Percentiles rank a stretch among this genome's conserved stretches.
Evolutionary conservation across 2,329 filamentous ascomycete species (phyloP).

Genomic region (Metarhizium brunneum): DNA sequence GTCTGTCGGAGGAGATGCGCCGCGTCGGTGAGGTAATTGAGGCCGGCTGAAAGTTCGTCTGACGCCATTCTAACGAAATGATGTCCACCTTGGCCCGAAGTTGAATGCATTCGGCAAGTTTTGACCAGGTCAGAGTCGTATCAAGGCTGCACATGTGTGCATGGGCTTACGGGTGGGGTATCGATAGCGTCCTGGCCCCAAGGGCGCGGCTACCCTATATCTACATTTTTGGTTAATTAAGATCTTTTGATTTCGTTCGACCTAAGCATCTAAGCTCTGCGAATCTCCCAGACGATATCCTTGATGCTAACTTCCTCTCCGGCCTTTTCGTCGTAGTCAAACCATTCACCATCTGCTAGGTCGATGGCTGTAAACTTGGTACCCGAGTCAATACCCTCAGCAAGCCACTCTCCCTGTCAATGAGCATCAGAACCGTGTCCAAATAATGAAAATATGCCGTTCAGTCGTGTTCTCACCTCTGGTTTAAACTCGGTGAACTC

Average conservation of each 20-base stretch:
- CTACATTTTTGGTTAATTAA: neutral
- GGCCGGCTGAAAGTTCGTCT: constrained; percentile 9
- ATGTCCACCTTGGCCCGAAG: neutral
- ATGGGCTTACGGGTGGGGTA: neutral
- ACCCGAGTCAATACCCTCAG: constrained; percentile 67
- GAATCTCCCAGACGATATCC: constrained; percentile 79
- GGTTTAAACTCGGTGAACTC: constrained; percentile 88
- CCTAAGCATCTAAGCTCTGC: constrained; percentile 44
- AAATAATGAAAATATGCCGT: neutral
- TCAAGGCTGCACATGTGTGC: neutral
- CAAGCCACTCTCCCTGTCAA: constrained; percentile 76
- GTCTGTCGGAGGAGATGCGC: constrained; percentile 45
- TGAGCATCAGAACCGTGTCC: neutral
- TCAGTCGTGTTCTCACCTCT: constrained; percentile 50
- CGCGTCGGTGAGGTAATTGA: constrained; percentile 46
- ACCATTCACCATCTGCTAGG: constrained; percentile 88
- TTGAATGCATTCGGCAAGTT: neutral
- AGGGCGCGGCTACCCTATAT: neutral
- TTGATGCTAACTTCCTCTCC: constrained; percentile 88
- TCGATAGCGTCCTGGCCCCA: neutral
- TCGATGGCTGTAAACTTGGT: constrained; percentile 80
- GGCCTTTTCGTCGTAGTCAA: constrained; percentile 92
- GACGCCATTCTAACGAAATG: constrained; percentile 8
- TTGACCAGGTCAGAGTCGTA: neutral
- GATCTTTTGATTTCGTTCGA: neutral